Percentiles rank a stretch among this genome's conserved stretches.
These are phyloP conservation scores for Lepidium aucheri DNA, from an alignment of 345 rosid genomes.

Conservation along the genomic window DNA sequence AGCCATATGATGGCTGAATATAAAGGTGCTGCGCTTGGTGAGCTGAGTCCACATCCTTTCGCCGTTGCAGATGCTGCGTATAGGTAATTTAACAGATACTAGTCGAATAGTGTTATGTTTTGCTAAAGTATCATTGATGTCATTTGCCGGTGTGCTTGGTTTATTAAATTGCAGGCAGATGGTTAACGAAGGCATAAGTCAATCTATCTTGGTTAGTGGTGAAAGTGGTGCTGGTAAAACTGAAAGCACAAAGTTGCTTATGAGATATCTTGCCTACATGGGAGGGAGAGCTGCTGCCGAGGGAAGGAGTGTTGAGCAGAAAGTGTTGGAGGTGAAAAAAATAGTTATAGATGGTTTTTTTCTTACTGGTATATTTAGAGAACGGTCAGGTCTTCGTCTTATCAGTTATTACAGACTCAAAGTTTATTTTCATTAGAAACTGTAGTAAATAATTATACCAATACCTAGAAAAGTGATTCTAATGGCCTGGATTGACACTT, in stretches of 20 bases:
- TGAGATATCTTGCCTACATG: conserved; percentile 98
- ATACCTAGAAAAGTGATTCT: neutral
- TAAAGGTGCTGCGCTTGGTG: conserved; percentile 94
- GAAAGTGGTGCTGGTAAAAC: conserved; percentile 99
- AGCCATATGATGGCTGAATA: conserved; percentile 95
- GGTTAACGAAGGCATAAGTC: conserved; percentile 87
- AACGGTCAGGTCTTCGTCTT: neutral
- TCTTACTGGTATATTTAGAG: neutral
- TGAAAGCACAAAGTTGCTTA: conserved; percentile 92
- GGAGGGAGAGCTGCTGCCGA: conserved; percentile 94
- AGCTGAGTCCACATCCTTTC: conserved; percentile 96
- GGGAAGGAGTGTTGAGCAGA: conserved; percentile 95
- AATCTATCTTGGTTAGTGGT: conserved; percentile 93
- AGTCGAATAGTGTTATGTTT: neutral
- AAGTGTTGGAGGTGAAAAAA: conserved; percentile 82
- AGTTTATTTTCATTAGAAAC: neutral
- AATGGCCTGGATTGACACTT: neutral
- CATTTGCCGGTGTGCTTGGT: neutral
- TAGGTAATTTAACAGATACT: conserved; percentile 41
- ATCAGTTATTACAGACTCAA: neutral
- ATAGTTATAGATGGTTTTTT: conserved; percentile 1
- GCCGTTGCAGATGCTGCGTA: conserved; percentile 99
- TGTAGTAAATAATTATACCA: neutral
- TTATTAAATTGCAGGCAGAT: conserved; percentile 50
- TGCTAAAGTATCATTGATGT: neutral